phyloP scores from a whole-genome alignment of 768 basidiomycete species.

The Crassisporium funariophilum region DNA sequence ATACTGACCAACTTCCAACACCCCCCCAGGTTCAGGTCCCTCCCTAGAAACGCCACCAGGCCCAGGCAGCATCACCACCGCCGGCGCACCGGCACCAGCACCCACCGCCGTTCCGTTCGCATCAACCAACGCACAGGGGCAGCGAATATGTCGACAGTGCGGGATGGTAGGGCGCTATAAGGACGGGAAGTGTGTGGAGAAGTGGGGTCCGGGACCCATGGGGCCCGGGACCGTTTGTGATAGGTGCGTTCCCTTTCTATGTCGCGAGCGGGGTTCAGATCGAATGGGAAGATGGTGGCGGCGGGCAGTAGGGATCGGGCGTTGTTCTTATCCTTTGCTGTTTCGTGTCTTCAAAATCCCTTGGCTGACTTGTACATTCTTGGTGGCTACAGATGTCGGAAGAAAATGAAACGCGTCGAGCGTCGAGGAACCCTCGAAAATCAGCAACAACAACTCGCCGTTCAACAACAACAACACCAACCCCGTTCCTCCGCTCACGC shows the following conservation, averaged over 20 bases:
- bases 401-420: conserved; percentile 87
- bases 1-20: neutral
- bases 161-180: conserved; percentile 76
- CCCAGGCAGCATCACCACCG: too few species aligned
- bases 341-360: neutral
- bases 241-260: conserved; percentile 46
- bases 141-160: conserved; percentile 78
- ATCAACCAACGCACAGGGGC: conserved; percentile 60
- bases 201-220: conserved; percentile 85
- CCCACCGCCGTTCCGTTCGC: conserved; percentile 38
- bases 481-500: conserved; percentile 9
- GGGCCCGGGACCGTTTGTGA: conserved; percentile 86
- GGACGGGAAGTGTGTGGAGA: conserved; percentile 84
- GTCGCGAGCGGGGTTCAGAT: too few species aligned
- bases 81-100: conserved; percentile 17
- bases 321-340: too few species aligned
- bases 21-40: conserved; percentile 2
- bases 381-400: conserved; percentile 57
- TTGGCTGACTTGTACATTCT: neutral
- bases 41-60: conserved; percentile 19
- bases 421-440: conserved; percentile 65
- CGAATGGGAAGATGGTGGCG: too few species aligned
- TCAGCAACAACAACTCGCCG: conserved; percentile 29
- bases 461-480: conserved; percentile 22
- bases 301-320: too few species aligned